Percentiles rank a stretch among this genome's conserved stretches.
phyloP scores from a whole-genome alignment of 2,329 filamentous ascomycete genomes.

The Cytospora mali region DNA sequence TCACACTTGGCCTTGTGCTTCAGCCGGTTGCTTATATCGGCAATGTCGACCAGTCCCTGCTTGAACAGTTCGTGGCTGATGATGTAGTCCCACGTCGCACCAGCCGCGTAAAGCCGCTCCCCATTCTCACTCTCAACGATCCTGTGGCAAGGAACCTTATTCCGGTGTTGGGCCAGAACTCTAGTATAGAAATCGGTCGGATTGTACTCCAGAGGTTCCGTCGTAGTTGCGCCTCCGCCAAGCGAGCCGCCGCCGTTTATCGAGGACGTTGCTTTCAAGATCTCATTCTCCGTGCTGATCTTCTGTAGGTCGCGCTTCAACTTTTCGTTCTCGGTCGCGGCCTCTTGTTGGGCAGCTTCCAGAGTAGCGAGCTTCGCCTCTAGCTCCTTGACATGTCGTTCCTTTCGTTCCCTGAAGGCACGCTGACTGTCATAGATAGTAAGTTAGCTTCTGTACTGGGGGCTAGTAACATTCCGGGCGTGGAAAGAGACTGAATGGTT shows the following conservation, averaged over 20 bases:
- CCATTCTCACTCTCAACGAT: slow-evolving; percentile 67
- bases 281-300: slow-evolving; percentile 88
- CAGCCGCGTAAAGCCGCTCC: slow-evolving; percentile 71
- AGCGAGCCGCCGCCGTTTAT: slow-evolving; percentile 43
- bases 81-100: slow-evolving; percentile 88
- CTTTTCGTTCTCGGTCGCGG: slow-evolving; percentile 82
- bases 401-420: slow-evolving; percentile 94
- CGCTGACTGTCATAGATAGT: slow-evolving; percentile 68
- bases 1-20: slow-evolving; percentile 79
- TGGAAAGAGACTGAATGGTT: not conserved
- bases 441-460: slow-evolving; percentile 11
- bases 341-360: slow-evolving; percentile 71
- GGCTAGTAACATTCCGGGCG: not conserved
- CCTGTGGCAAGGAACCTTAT: slow-evolving; percentile 69
- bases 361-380: slow-evolving; percentile 81
- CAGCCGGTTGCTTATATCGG: slow-evolving; percentile 76
- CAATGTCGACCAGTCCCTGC: slow-evolving; percentile 78
- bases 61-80: slow-evolving; percentile 77
- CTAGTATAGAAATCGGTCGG: slow-evolving; percentile 73
- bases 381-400: slow-evolving; percentile 86
- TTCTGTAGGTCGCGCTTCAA: slow-evolving; percentile 83
- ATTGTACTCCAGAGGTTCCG: slow-evolving; percentile 71
- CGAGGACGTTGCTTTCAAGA: slow-evolving; percentile 76
- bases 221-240: slow-evolving; percentile 52
- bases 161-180: slow-evolving; percentile 62